Evolutionary conservation across 768 basidiomycete species (phyloP).

Genomic region (Auricularia sp.): DNA sequence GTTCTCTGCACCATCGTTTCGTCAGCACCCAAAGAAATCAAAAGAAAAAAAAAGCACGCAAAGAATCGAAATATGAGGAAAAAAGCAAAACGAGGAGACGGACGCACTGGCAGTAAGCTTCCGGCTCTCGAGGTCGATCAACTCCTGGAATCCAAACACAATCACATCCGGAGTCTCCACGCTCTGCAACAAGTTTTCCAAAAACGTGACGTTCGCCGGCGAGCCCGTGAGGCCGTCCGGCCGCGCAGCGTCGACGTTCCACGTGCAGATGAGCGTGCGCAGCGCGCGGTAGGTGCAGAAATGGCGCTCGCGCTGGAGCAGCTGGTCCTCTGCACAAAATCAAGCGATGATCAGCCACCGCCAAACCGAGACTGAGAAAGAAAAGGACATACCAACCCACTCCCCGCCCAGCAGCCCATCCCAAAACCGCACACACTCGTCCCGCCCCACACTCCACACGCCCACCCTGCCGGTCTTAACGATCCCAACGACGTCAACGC

Average conservation of each 20-base stretch:
- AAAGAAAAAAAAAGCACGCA: neutral
- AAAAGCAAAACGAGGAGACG: conserved; percentile 11
- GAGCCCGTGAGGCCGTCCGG: conserved; percentile 61
- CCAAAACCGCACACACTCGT: conserved; percentile 71
- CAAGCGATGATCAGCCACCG: too few species aligned
- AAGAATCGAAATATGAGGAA: neutral
- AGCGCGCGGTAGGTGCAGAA: conserved; percentile 76
- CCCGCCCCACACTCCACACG: conserved; percentile 68
- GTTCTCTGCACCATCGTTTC: conserved; percentile 40
- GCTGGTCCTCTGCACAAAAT: conserved; percentile 25
- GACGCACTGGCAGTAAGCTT: conserved; percentile 69
- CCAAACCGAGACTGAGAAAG: too few species aligned
- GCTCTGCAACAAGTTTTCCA: conserved; percentile 65
- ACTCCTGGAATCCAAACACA: conserved; percentile 90
- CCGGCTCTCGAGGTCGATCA: conserved; percentile 89
- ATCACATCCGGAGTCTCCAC: conserved; percentile 80
- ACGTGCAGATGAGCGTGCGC: conserved; percentile 71
- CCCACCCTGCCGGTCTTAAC: conserved; percentile 54
- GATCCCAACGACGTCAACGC: conserved; percentile 69
- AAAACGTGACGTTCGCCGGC: conserved; percentile 66
- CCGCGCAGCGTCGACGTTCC: conserved; percentile 87
- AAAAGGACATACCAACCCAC: conserved; percentile 59
- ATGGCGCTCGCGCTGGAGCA: conserved; percentile 61
- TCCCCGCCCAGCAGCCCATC: conserved; percentile 79
- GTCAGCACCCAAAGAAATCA: neutral